Conservation (phyloP, 257 asterid genomes). For the Salvia hispanica region DNA sequence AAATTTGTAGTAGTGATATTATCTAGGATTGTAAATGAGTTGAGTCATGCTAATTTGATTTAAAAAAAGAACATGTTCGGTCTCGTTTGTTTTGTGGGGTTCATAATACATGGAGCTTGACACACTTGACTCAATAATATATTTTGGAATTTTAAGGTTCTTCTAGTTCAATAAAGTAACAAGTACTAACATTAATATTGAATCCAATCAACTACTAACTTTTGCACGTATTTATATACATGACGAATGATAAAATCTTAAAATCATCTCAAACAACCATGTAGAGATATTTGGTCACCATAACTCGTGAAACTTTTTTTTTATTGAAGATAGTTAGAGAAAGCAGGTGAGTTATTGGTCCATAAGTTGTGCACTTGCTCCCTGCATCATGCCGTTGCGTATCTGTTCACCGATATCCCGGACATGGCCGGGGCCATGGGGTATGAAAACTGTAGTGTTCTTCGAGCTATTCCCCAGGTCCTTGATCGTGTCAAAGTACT, state of each 20-base stretch:
- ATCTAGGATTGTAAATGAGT: too few species aligned
- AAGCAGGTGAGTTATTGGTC: slow-evolving; percentile 24
- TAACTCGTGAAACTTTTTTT: background rate
- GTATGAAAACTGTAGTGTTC: slow-evolving; percentile 88
- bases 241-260: background rate
- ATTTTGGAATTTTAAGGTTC: too few species aligned
- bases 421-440: slow-evolving; percentile 97
- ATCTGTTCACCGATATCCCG: slow-evolving; percentile 92
- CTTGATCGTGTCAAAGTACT: slow-evolving; percentile 91
- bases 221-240: too few species aligned
- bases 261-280: background rate
- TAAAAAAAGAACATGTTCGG: too few species aligned
- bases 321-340: background rate
- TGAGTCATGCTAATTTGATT: too few species aligned
- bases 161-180: too few species aligned
- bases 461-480: slow-evolving; percentile 88
- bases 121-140: too few species aligned
- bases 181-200: too few species aligned
- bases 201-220: too few species aligned
- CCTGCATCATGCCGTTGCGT: slow-evolving; percentile 94
- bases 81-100: too few species aligned
- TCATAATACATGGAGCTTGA: too few species aligned
- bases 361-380: slow-evolving; percentile 51
- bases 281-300: background rate
- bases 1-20: too few species aligned